Conservation (phyloP, 2,329 filamentous ascomycete genomes). For the Ascocoryne sarcoides region DNA sequence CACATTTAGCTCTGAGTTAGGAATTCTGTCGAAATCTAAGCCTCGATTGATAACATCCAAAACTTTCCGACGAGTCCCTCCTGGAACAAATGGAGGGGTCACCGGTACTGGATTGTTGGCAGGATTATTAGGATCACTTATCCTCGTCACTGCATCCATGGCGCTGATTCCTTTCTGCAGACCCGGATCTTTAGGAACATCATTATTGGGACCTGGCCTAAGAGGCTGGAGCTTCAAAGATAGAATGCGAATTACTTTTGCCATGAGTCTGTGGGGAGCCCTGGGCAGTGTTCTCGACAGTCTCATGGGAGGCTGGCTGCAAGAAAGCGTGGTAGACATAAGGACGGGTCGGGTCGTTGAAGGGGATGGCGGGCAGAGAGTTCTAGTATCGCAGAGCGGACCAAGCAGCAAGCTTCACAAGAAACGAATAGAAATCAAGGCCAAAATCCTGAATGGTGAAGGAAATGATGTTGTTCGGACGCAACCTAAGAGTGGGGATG, state of each 20-base stretch:
- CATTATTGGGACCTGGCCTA: slow-evolving; percentile 16
- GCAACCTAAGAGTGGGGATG: slow-evolving; percentile 27
- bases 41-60: slow-evolving; percentile 83
- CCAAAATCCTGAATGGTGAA: slow-evolving; percentile 35
- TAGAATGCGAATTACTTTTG: slow-evolving; percentile 39
- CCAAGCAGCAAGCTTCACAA: slow-evolving; percentile 25
- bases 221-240: slow-evolving; percentile 45
- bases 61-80: slow-evolving; percentile 68
- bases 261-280: slow-evolving; percentile 62
- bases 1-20: slow-evolving; percentile 91
- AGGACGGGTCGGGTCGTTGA: slow-evolving; percentile 83
- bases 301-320: slow-evolving; percentile 73
- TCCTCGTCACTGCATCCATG: slow-evolving; percentile 55
- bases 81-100: slow-evolving; percentile 89
- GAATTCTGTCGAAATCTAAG: slow-evolving; percentile 68
- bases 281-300: slow-evolving; percentile 82
- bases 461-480: slow-evolving; percentile 36
- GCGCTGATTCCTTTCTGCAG: slow-evolving; percentile 61
- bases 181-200: slow-evolving; percentile 2
- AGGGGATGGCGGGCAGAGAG: slow-evolving; percentile 62
- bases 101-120: slow-evolving; percentile 65
- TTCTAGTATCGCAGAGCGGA: slow-evolving; percentile 35
- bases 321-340: slow-evolving; percentile 78
- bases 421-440: slow-evolving; percentile 34
- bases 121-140: slow-evolving; percentile 63